phyloP scores from a whole-genome alignment of 2,329 filamentous ascomycete genomes.

The Ophiocordyceps australis region DNA sequence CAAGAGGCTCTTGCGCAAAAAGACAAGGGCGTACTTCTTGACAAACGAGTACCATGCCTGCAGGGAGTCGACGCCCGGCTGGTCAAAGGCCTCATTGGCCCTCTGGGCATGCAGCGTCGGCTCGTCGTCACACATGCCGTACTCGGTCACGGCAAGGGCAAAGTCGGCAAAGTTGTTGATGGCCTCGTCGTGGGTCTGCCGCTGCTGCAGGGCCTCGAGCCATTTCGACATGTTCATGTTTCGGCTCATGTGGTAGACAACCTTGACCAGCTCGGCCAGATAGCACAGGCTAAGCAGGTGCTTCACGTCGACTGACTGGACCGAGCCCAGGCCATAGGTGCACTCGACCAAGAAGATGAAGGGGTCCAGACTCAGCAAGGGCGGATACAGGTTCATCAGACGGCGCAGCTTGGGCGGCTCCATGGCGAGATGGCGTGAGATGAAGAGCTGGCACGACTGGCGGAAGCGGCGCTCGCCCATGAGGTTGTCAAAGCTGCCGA shows the following conservation, averaged over 20 bases:
- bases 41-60: constrained; percentile 41
- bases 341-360: constrained; percentile 73
- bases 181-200: constrained; percentile 22
- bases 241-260: constrained; percentile 40
- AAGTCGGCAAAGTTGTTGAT: constrained; percentile 38
- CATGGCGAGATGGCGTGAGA: constrained; percentile 31
- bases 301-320: constrained; percentile 53
- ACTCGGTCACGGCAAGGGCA: constrained; percentile 27
- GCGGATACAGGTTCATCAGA: constrained; percentile 27
- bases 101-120: too few species aligned
- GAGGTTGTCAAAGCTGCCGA: constrained; percentile 37
- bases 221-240: constrained; percentile 33
- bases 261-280: constrained; percentile 76
- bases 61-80: constrained; percentile 33
- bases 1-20: constrained; percentile 70
- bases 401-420: constrained; percentile 19
- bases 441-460: constrained; percentile 62
- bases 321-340: constrained; percentile 49
- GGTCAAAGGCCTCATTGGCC: constrained; percentile 28
- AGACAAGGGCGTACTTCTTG: constrained; percentile 72
- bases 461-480: constrained; percentile 51
- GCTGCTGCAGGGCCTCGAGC: constrained; percentile 24
- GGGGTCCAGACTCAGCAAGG: constrained; percentile 49
- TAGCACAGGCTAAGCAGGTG: constrained; percentile 78
- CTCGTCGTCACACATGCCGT: too few species aligned